Conservation (phyloP, 495 filamentous ascomycete species). For the Aspergillus mulundensis region DNA sequence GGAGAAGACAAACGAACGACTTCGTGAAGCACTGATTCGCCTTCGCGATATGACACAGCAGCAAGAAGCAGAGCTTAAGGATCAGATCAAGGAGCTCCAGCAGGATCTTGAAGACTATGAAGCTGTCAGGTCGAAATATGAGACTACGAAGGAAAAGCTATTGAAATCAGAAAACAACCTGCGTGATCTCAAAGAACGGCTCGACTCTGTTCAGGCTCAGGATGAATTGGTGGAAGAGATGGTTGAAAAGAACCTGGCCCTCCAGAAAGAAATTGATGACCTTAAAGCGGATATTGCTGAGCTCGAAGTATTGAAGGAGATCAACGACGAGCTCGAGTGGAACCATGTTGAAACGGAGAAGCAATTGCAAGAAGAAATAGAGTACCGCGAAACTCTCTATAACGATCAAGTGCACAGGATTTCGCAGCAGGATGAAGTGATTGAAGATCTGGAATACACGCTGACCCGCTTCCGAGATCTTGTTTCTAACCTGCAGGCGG, state of each 20-base stretch:
- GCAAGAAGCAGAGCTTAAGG: slow-evolving; percentile 72
- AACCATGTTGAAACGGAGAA: slow-evolving; percentile 91
- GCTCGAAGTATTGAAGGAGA: slow-evolving; percentile 79
- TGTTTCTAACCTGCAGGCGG: slow-evolving; percentile 77
- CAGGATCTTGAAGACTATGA: slow-evolving; percentile 72
- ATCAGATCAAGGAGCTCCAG: slow-evolving; percentile 73
- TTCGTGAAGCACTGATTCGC: slow-evolving; percentile 80
- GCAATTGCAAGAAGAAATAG: slow-evolving; percentile 89
- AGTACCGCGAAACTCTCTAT: slow-evolving; percentile 73
- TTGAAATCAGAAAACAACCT: slow-evolving; percentile 68
- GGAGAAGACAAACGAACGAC: slow-evolving; percentile 81
- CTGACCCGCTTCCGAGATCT: slow-evolving; percentile 82
- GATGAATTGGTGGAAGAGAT: slow-evolving; percentile 94
- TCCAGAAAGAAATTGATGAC: slow-evolving; percentile 79
- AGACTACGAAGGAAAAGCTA: slow-evolving; percentile 65
- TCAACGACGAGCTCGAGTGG: slow-evolving; percentile 89
- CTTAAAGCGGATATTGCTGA: slow-evolving; percentile 77
- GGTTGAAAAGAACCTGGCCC: slow-evolving; percentile 74
- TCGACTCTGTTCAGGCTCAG: slow-evolving; percentile 79
- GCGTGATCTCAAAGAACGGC: slow-evolving; percentile 83
- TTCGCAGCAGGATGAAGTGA: slow-evolving; percentile 62
- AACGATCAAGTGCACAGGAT: slow-evolving; percentile 66
- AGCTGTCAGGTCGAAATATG: slow-evolving; percentile 65
- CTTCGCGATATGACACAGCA: slow-evolving; percentile 84
- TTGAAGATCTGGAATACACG: slow-evolving; percentile 87